phyloP scores from a whole-genome alignment of 495 filamentous ascomycete species.

The Hyaloscypha variabilis region DNA sequence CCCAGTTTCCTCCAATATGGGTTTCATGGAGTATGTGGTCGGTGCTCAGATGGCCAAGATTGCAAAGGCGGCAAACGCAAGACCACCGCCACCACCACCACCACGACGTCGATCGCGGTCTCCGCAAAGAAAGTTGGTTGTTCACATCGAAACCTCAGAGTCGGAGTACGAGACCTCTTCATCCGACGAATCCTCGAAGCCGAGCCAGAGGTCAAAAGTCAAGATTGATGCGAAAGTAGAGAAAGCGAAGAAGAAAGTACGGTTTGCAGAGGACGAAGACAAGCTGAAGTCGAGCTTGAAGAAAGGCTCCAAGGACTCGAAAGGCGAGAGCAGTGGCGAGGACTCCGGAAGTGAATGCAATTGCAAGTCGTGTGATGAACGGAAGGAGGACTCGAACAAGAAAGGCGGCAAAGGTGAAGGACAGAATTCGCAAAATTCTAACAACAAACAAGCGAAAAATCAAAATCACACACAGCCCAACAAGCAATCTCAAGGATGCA shows the following conservation, averaged over 20 bases:
- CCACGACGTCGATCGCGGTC: conserved; percentile 7
- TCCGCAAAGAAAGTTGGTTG: conserved; percentile 7
- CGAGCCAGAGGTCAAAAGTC: not conserved
- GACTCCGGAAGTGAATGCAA: conserved; percentile 4
- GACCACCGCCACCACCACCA: not conserved
- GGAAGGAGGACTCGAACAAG: not conserved
- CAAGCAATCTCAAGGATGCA: not conserved
- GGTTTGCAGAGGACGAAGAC: conserved; percentile 1
- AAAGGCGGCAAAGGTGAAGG: conserved; percentile 8
- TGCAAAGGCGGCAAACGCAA: not conserved
- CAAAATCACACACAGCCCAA: conserved; percentile 6
- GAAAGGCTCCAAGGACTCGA: not conserved
- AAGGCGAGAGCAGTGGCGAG: not conserved
- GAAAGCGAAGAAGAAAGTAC: conserved; percentile 1
- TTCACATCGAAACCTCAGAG: conserved; percentile 19
- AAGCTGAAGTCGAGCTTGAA: conserved; percentile 10
- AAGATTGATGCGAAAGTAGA: not conserved
- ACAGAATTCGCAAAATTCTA: conserved; percentile 4
- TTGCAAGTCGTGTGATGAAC: not conserved
- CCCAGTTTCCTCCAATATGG: not conserved
- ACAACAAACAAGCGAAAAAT: not conserved
- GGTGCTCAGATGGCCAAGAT: conserved; percentile 8
- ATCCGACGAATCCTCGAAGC: not conserved
- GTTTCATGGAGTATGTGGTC: conserved; percentile 11
- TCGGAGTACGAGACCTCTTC: conserved; percentile 5